These are phyloP conservation scores for Aspergillus novofumigatus DNA, from an alignment of 2,329 filamentous ascomycete genomes.

Conservation along the genomic window DNA sequence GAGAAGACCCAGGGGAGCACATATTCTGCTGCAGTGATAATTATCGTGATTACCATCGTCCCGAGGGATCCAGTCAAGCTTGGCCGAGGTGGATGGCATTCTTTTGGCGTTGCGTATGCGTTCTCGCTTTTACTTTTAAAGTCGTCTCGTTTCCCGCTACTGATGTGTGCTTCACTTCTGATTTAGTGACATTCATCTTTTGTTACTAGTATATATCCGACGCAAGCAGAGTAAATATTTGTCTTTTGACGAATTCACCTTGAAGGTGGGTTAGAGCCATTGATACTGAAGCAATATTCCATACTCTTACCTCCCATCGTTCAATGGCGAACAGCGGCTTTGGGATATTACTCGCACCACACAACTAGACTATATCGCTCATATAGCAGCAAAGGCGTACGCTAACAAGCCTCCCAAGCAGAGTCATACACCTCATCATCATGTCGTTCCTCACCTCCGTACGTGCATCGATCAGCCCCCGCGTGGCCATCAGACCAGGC, in stretches of 20 bases:
- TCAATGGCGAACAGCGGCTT: neutral
- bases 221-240: neutral
- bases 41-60: neutral
- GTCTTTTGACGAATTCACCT: neutral
- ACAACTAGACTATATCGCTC: neutral
- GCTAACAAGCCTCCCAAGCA: neutral
- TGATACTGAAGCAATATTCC: neutral
- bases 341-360: neutral
- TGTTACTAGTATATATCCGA: neutral
- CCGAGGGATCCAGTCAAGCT: neutral
- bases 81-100: neutral
- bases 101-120: neutral
- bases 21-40: neutral
- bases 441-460: conserved; percentile 36
- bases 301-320: neutral
- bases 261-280: neutral
- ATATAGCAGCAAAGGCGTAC: neutral
- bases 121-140: neutral
- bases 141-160: neutral
- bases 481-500: conserved; percentile 19
- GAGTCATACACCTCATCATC: conserved; percentile 1
- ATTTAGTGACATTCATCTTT: neutral
- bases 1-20: neutral
- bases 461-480: conserved; percentile 18
- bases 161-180: neutral